phyloP scores from a whole-genome alignment of 139 green algal genomes.

The Chlamydomonas schloesseri region DNA sequence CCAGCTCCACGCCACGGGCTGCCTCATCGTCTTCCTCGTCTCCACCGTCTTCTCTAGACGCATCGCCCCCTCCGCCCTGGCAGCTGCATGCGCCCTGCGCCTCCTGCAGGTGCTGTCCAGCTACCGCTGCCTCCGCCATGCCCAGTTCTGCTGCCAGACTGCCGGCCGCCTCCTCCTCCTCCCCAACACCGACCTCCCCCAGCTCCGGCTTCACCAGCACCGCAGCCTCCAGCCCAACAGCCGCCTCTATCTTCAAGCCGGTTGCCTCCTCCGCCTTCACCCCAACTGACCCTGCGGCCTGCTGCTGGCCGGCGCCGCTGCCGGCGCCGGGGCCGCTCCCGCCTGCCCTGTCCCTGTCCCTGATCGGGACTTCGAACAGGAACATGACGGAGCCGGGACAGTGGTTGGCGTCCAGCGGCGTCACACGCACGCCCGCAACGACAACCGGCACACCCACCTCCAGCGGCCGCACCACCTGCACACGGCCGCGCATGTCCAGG shows the following conservation, averaged over 20 bases:
- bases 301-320: too few relatives aligned
- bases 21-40: background rate
- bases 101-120: too few relatives aligned
- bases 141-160: background rate
- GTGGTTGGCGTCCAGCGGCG: slow-evolving; percentile 84
- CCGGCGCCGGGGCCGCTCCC: too few relatives aligned
- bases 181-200: background rate
- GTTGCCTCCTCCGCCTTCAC: too few relatives aligned
- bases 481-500: too few relatives aligned
- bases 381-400: slow-evolving; percentile 76
- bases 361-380: slow-evolving; percentile 70
- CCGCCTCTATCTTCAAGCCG: too few relatives aligned
- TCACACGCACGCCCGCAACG: slow-evolving; percentile 54
- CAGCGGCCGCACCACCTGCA: slow-evolving; percentile 21
- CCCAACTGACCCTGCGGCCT: too few relatives aligned
- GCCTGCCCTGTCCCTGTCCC: too few relatives aligned
- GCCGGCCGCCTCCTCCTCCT: too few relatives aligned
- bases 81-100: too few relatives aligned
- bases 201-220: background rate
- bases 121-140: background rate
- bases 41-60: background rate
- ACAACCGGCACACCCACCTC: slow-evolving; percentile 22
- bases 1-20: background rate
- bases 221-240: background rate
- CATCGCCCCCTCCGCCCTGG: too few relatives aligned